These are phyloP conservation scores for Akebia trifoliata DNA, from an alignment of 164 flowering plant species.

Conservation along the genomic window DNA sequence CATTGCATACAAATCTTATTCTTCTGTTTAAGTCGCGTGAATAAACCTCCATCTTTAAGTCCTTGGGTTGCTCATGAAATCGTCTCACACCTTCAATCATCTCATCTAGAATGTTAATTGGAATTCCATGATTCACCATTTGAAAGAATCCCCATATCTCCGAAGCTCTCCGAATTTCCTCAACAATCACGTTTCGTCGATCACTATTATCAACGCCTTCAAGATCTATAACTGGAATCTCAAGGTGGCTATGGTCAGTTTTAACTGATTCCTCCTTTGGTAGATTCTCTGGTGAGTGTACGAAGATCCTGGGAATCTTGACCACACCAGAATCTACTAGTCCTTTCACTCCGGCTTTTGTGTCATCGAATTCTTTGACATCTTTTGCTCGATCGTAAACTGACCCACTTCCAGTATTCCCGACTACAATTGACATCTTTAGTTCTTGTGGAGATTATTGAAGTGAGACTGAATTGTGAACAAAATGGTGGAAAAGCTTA, in stretches of 20 bases:
- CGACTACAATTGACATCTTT: background rate
- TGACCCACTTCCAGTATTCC: background rate
- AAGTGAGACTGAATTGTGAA: too few relatives aligned
- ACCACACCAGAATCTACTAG: background rate
- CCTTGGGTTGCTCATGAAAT: conserved; percentile 17
- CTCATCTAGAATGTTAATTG: conserved; percentile 9
- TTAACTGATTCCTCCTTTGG: background rate
- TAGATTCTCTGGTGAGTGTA: background rate
- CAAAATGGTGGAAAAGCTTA: too few relatives aligned
- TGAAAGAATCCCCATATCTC: conserved; percentile 25
- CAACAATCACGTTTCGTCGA: conserved; percentile 6
- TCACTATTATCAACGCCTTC: background rate
- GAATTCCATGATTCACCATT: conserved; percentile 22
- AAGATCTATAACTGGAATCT: conserved; percentile 9
- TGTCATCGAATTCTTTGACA: conserved; percentile 15
- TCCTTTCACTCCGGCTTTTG: conserved; percentile 14
- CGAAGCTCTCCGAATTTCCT: conserved; percentile 12
- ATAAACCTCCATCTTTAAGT: conserved; percentile 11
- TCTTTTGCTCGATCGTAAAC: conserved; percentile 15
- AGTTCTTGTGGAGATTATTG: background rate
- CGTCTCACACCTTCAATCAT: conserved; percentile 7
- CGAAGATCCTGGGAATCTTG: background rate
- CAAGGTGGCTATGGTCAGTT: background rate
- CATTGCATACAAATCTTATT: conserved; percentile 5
- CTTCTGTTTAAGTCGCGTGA: background rate